phyloP scores from a whole-genome alignment of 306 rosid genomes.

The Fragaria ananassa region DNA sequence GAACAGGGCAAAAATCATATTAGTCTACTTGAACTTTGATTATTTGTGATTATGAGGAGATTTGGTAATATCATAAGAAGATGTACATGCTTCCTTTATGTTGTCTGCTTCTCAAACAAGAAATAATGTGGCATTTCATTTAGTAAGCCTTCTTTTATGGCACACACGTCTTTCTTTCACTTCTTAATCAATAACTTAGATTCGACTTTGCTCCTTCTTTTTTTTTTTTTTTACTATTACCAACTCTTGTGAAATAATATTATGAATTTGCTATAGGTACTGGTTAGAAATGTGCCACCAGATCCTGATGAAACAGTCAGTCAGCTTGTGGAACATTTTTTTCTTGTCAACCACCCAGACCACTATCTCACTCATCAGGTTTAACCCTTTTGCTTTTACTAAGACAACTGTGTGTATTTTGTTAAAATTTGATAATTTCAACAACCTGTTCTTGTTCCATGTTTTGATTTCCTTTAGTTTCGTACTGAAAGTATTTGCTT shows the following conservation, averaged over 20 bases:
- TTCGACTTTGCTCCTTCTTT: background rate
- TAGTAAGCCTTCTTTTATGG: background rate
- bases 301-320: constrained; percentile 86
- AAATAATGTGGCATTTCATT: background rate
- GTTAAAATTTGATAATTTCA: background rate
- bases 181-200: background rate
- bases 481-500: constrained; percentile 17
- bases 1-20: background rate
- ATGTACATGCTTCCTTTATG: background rate
- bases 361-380: constrained; percentile 89
- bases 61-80: background rate
- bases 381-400: constrained; percentile 6
- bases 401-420: background rate
- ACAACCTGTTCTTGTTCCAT: background rate
- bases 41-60: background rate
- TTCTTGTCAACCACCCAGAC: constrained; percentile 94
- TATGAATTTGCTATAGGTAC: constrained; percentile 49
- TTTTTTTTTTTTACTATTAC: background rate
- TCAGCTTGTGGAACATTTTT: constrained; percentile 97
- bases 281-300: constrained; percentile 94
- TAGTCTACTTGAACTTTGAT: background rate
- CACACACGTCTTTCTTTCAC: background rate
- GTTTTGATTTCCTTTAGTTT: background rate
- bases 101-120: background rate
- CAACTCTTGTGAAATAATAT: background rate